Base-by-base conservation (phyloP, 148 eudicot genomes). In the Chenopodium album region DNA sequence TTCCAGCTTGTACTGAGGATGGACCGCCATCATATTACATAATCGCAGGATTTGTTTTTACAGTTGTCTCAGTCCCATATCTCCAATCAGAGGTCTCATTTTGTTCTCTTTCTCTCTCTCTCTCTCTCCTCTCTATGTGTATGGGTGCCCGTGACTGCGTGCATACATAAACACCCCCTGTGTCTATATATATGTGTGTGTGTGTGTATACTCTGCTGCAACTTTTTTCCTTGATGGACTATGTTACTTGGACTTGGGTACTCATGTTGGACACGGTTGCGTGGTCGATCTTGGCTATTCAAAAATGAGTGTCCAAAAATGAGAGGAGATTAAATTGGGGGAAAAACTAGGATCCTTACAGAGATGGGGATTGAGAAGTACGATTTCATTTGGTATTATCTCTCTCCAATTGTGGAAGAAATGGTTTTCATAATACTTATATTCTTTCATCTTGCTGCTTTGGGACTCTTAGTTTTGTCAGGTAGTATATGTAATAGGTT, bases 11-110 rank as follows among this genome's bases (percentile, higher is more conserved):
- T 85, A 91, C 82, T 87, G 90, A 89, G 83, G 92, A 93, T 65
- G 86, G 83, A 81, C 93, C 97, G 82, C 98, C 97, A 32, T 92
- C 98, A 28, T 94, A 94, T 87, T 94, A 91, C 83, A 94, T 94
- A 28, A 80, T 94, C 70, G 97, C 93, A 47, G 98, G 98, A 73
- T 92, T 94, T 85, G 93, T 92, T 76, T 94, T 94, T 79, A 84
- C 98, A 19, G 80, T 88, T 2, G 94, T 94, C 31, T 94, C 98
- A 14, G 97, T 94, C 85, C 98, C 98, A 23, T 94, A 94, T 85
- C 90, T 94, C 28, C 92, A 92, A 64, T 92, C 98, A 32, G 98
- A 94, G 94, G 98, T 94, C 67, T 50, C 82, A 26, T 20, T 71
- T 9, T 80, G n/a, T 64, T 64, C 52, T 78, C 64, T n/a, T 5